Percentiles rank a stretch among this genome's conserved stretches.
These are phyloP conservation scores for Rosellinia necatrix DNA, from an alignment of 2,329 filamentous ascomycete species.

Conservation along the genomic window DNA sequence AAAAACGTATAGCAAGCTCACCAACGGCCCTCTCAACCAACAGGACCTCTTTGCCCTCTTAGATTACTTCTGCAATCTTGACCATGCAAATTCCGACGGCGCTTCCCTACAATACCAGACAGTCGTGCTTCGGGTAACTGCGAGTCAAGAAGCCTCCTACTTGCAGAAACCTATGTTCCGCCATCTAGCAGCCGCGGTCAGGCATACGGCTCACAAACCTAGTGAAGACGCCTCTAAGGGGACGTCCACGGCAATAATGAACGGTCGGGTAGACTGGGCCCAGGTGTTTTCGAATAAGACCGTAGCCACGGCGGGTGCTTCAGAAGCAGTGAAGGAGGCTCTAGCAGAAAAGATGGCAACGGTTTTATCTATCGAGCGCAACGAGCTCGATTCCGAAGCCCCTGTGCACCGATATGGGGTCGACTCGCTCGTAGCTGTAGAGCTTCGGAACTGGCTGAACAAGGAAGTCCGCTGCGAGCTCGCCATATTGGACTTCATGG, in stretches of 20 bases:
- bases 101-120: neutral
- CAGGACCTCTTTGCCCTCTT: neutral
- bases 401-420: slow-evolving; percentile 15
- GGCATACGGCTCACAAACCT: too few relatives aligned
- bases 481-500: too few relatives aligned
- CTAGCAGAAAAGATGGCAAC: neutral
- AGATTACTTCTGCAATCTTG: neutral
- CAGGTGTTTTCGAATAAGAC: neutral
- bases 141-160: neutral
- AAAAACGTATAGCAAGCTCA: too few relatives aligned
- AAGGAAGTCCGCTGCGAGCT: too few relatives aligned
- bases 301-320: neutral
- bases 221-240: neutral
- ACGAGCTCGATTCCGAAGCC: slow-evolving; percentile 6
- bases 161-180: neutral
- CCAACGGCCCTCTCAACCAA: neutral
- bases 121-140: neutral
- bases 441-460: slow-evolving; percentile 21
- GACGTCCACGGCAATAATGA: neutral
- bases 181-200: neutral
- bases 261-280: neutral
- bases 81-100: neutral
- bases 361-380: slow-evolving; percentile 1
- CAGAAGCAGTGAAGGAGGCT: neutral
- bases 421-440: slow-evolving; percentile 29